These are phyloP conservation scores for Mallotus repandus DNA, from an alignment of 441 rosid species.

Conservation along the genomic window DNA sequence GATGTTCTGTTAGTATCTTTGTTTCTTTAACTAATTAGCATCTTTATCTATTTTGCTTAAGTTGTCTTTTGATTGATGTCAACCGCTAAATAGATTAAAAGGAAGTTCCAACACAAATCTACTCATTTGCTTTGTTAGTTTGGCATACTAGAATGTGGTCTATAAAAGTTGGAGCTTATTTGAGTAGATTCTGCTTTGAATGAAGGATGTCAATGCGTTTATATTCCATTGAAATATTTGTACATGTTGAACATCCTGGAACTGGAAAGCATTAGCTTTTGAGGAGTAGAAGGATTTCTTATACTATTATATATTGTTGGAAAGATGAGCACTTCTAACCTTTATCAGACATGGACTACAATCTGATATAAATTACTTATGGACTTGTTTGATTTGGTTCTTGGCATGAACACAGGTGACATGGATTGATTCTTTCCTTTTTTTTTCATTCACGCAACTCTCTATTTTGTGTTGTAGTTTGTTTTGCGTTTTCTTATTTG, in stretches of 20 bases:
- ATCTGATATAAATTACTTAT: neutral
- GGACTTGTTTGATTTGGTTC: neutral
- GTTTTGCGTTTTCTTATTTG: neutral
- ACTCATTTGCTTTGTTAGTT: neutral
- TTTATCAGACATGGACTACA: neutral
- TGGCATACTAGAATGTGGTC: neutral
- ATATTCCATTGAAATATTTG: neutral
- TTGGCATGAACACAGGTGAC: neutral
- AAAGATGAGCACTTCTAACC: neutral
- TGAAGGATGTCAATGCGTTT: neutral
- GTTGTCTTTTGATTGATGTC: neutral
- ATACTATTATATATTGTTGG: neutral
- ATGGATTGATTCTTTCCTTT: neutral
- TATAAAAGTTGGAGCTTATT: neutral
- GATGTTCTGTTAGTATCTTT: conserved; percentile 47
- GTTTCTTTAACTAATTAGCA: conserved; percentile 33
- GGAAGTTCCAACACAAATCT: neutral
- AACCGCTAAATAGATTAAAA: neutral
- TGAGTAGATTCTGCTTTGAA: neutral
- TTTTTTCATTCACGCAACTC: neutral
- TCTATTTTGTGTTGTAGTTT: neutral
- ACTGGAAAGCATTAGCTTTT: neutral
- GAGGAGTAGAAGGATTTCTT: neutral
- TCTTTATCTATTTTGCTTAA: neutral
- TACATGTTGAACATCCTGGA: neutral